These are phyloP conservation scores for Neurospora intermedia DNA, from an alignment of 495 filamentous ascomycete species.

Conservation along the genomic window DNA sequence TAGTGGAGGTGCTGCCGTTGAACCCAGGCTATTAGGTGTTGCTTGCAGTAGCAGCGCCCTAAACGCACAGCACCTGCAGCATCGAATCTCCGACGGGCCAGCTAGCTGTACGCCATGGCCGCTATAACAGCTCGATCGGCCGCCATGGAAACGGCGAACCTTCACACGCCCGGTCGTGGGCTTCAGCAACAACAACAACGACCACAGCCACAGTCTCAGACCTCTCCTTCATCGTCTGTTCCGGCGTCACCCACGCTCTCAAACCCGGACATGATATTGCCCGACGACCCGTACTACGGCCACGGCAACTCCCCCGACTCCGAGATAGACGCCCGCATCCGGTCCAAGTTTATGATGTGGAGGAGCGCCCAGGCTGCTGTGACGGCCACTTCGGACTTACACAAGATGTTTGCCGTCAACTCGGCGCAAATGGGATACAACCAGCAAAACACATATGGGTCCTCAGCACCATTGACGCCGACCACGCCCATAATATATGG, in stretches of 20 bases:
- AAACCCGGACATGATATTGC: conserved; percentile 92
- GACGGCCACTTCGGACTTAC: conserved; percentile 21
- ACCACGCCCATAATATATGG: conserved; percentile 50
- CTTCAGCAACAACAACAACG: conserved; percentile 13
- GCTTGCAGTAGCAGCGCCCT: background rate
- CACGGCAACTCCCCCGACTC: conserved; percentile 37
- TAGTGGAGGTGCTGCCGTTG: background rate
- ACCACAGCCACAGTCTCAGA: conserved; percentile 19
- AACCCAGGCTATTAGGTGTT: background rate
- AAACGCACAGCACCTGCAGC: background rate
- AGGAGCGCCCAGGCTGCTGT: conserved; percentile 27
- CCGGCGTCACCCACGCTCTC: conserved; percentile 73
- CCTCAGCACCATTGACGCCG: conserved; percentile 40
- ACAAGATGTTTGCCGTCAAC: conserved; percentile 21
- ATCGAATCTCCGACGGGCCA: background rate
- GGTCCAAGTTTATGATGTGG: conserved; percentile 35
- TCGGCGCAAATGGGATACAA: conserved; percentile 7
- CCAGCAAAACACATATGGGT: conserved; percentile 29
- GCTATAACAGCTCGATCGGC: conserved; percentile 14
- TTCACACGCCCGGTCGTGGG: conserved; percentile 3
- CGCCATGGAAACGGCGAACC: conserved; percentile 24
- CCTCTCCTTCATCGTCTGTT: conserved; percentile 21
- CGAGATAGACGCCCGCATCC: conserved; percentile 22
- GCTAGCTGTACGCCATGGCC: background rate
- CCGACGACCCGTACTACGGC: conserved; percentile 45